Conservation (phyloP, 306 rosid genomes). For the Alnus rubra region DNA sequence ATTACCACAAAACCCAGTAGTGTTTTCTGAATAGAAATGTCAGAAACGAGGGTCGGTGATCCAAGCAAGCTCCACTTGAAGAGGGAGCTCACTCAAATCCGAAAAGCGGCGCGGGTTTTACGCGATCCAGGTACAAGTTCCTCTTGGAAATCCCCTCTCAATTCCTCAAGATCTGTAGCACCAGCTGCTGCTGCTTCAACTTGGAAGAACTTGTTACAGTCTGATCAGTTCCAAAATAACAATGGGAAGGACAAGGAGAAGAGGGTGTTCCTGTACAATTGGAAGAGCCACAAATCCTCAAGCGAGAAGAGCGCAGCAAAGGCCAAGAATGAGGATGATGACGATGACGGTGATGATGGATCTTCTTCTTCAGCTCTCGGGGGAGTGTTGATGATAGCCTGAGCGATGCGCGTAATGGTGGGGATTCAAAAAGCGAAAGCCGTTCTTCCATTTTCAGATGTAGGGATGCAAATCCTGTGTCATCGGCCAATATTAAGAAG, state of each 20-base stretch:
- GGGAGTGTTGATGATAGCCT: slow-evolving; percentile 59
- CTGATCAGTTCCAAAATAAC: slow-evolving; percentile 12
- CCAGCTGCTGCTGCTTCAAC: slow-evolving; percentile 37
- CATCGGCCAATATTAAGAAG: slow-evolving; percentile 40
- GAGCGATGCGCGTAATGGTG: slow-evolving; percentile 68
- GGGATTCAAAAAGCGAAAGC: slow-evolving; percentile 62
- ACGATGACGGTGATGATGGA: slow-evolving; percentile 39
- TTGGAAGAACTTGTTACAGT: slow-evolving; percentile 29
- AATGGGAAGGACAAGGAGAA: slow-evolving; percentile 41
- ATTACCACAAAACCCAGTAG: not conserved
- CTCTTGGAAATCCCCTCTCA: slow-evolving; percentile 83
- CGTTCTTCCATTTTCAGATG: slow-evolving; percentile 53
- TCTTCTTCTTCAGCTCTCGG: slow-evolving; percentile 54
- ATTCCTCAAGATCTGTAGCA: slow-evolving; percentile 66
- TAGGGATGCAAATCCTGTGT: slow-evolving; percentile 52
- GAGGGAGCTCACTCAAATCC: slow-evolving; percentile 92
- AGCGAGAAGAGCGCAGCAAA: slow-evolving; percentile 41
- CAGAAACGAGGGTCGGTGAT: slow-evolving; percentile 67
- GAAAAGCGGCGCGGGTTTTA: slow-evolving; percentile 82
- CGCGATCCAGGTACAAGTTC: slow-evolving; percentile 97
- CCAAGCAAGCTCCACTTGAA: slow-evolving; percentile 79
- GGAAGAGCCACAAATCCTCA: slow-evolving; percentile 71
- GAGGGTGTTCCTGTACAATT: slow-evolving; percentile 73
- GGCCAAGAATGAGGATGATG: slow-evolving; percentile 36
- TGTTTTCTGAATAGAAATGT: slow-evolving; percentile 31